Conservation (phyloP, 2,329 filamentous ascomycete genomes). For the Ilyonectria destructans region DNA sequence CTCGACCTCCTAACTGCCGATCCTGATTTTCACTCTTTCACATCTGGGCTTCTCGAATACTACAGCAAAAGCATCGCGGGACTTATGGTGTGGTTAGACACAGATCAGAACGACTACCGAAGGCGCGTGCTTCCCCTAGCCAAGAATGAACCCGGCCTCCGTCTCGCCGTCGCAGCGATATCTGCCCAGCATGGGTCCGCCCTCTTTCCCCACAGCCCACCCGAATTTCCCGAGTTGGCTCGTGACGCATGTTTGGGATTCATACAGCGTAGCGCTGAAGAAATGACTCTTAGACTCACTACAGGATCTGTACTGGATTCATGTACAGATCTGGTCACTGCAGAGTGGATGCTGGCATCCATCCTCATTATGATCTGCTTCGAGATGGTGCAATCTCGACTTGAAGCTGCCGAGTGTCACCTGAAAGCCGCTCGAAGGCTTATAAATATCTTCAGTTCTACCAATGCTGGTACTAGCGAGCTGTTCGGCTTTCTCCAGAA, state of each 20-base stretch:
- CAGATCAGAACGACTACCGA: constrained; percentile 25
- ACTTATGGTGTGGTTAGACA: constrained; percentile 32
- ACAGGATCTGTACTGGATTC: constrained; percentile 2
- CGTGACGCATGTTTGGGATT: constrained; percentile 18
- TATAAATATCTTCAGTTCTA: constrained; percentile 19
- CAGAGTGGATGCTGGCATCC: constrained; percentile 35
- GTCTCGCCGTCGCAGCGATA: constrained; percentile 26
- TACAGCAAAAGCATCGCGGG: constrained; percentile 23
- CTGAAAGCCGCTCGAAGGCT: constrained; percentile 26
- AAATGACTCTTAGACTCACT: constrained; percentile 4
- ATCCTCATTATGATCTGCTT: constrained; percentile 34
- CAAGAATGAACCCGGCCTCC: constrained; percentile 12
- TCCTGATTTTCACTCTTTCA: background rate
- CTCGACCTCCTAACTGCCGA: background rate
- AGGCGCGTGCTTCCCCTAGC: constrained; percentile 21
- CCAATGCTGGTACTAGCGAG: background rate
- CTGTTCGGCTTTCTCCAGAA: constrained; percentile 30
- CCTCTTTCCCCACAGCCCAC: background rate
- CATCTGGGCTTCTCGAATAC: constrained; percentile 22
- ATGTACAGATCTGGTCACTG: constrained; percentile 1
- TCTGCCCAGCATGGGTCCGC: constrained; percentile 24
- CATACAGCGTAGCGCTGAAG: constrained; percentile 13
- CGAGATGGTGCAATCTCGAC: constrained; percentile 33
- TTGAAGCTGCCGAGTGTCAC: constrained; percentile 27
- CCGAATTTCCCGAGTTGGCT: constrained; percentile 12